A percentile compares a stretch with the other conserved stretches of the same genome.
Evolutionary conservation across 495 filamentous ascomycete genomes (phyloP).

Genomic region (Aspergillus affinis): DNA sequence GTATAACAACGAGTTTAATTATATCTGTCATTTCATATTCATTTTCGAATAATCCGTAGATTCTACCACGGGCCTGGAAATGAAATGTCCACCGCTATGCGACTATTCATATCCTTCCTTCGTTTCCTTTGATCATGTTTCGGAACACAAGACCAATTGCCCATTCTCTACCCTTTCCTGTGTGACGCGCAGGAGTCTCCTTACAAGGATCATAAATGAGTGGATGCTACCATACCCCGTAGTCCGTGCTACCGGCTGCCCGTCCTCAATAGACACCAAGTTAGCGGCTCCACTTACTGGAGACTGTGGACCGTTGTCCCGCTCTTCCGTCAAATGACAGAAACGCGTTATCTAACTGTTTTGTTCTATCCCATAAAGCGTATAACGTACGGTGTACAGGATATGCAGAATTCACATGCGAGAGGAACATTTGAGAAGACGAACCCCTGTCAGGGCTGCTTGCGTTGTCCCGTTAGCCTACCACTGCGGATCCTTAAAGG

Average conservation of each 20-base stretch:
- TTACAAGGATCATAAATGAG: background rate
- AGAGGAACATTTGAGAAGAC: background rate
- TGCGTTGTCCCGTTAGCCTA: background rate
- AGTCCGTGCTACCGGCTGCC: background rate
- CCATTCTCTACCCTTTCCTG: background rate
- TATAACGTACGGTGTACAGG: background rate
- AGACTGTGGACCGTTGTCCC: background rate
- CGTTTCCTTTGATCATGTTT: too few relatives aligned
- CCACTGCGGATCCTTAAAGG: background rate
- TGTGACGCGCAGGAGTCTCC: background rate
- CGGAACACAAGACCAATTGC: background rate
- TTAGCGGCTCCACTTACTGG: background rate
- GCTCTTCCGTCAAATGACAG: background rate
- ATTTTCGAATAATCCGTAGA: too few relatives aligned
- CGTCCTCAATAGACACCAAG: background rate
- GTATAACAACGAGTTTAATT: too few relatives aligned
- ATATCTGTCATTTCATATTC: too few relatives aligned
- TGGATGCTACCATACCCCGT: background rate
- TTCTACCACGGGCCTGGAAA: too few relatives aligned
- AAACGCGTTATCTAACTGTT: background rate
- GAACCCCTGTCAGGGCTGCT: background rate
- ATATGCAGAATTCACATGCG: background rate
- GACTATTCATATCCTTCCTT: too few relatives aligned
- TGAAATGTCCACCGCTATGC: too few relatives aligned
- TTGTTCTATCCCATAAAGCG: too few relatives aligned